Evolutionary conservation across 1,284 basidiomycete genomes (phyloP).

Genomic region (Moniliophthora roreri): DNA sequence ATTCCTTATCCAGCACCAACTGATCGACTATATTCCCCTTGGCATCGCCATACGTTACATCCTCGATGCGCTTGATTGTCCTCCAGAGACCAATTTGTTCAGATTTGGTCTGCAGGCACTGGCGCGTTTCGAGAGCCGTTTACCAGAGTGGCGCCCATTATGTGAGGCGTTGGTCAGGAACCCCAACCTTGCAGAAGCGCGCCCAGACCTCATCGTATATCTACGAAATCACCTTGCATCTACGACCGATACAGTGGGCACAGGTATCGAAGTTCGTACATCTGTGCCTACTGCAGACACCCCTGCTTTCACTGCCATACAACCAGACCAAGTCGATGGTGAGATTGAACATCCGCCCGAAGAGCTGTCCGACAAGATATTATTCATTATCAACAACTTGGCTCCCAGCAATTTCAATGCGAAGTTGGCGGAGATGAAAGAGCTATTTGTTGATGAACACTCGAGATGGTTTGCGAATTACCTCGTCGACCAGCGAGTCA

Average conservation of each 20-base stretch:
- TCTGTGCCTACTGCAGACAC: conserved; percentile 30
- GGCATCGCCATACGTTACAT: conserved; percentile 98
- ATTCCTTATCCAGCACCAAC: conserved; percentile 90
- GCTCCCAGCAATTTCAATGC: conserved; percentile 91
- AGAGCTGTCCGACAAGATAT: conserved; percentile 88
- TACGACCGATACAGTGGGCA: conserved; percentile 37
- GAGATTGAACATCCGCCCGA: conserved; percentile 77
- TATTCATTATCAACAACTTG: conserved; percentile 99
- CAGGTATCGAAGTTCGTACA: background rate
- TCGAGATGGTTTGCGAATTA: conserved; percentile 98
- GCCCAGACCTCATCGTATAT: conserved; percentile 80
- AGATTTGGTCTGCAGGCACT: conserved; percentile 95
- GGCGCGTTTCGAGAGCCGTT: conserved; percentile 82
- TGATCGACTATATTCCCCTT: conserved; percentile 94
- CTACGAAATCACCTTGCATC: conserved; percentile 72
- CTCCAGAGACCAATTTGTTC: conserved; percentile 92
- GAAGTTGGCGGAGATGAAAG: conserved; percentile 84
- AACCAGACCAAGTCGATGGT: conserved; percentile 61
- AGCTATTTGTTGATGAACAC: conserved; percentile 78
- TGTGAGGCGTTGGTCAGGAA: conserved; percentile 90
- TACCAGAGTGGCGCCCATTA: conserved; percentile 93
- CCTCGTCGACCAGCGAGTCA: conserved; percentile 94
- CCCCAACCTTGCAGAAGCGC: conserved; percentile 83
- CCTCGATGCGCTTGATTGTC: conserved; percentile 88
- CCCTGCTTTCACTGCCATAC: conserved; percentile 73